These are phyloP conservation scores for Coccomyxa sp. DNA, from an alignment of 139 green algal species.

Conservation along the genomic window DNA sequence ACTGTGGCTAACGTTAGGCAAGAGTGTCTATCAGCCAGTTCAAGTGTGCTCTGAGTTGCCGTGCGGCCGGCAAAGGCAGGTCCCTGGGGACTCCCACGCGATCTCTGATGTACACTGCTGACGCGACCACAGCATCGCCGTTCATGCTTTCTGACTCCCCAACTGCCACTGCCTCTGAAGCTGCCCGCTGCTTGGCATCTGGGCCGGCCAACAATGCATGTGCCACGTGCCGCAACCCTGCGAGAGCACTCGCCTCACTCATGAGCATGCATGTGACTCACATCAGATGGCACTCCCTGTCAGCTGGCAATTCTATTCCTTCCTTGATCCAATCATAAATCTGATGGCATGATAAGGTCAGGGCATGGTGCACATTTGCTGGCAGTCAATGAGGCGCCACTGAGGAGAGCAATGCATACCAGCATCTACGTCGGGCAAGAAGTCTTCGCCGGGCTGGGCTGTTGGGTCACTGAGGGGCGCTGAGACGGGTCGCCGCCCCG, in stretches of 20 bases:
- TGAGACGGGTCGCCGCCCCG: slow-evolving; percentile 59
- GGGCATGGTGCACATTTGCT: background rate
- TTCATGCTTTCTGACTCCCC: background rate
- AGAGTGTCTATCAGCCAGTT: slow-evolving; percentile 64
- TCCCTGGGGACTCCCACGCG: slow-evolving; percentile 84
- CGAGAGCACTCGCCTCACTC: slow-evolving; percentile 5
- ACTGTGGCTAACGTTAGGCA: background rate
- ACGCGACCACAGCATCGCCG: slow-evolving; percentile 8
- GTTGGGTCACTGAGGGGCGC: slow-evolving; percentile 77
- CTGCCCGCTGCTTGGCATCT: slow-evolving; percentile 46
- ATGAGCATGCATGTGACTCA: background rate
- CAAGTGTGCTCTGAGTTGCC: slow-evolving; percentile 86
- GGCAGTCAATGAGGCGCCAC: slow-evolving; percentile 3
- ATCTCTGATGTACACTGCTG: slow-evolving; percentile 70
- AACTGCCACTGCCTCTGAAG: slow-evolving; percentile 20
- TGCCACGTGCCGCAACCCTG: slow-evolving; percentile 75
- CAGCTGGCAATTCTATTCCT: background rate
- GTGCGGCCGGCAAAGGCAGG: slow-evolving; percentile 71
- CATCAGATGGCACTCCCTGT: background rate
- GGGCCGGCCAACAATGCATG: slow-evolving; percentile 72
- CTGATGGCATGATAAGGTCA: background rate
- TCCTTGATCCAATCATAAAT: background rate
- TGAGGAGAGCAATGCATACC: slow-evolving; percentile 10
- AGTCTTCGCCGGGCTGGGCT: slow-evolving; percentile 41
- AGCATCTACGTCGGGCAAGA: slow-evolving; percentile 38